Conservation (phyloP, 768 basidiomycete genomes). For the Nidularia pulvinata region DNA sequence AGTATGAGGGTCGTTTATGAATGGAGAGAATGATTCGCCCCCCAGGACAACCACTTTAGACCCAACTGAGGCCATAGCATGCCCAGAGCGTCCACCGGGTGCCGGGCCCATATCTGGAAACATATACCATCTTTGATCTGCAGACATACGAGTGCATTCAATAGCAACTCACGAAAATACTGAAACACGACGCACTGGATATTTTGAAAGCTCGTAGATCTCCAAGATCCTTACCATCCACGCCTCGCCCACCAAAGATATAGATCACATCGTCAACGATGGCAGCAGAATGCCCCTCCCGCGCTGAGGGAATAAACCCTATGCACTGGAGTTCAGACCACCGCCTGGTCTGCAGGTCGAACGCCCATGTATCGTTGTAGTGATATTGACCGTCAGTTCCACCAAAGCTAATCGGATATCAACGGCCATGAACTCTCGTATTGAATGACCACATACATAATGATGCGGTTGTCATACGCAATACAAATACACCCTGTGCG, state of each 20-base stretch:
- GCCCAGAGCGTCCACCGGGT: slow-evolving; percentile 90
- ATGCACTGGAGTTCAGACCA: slow-evolving; percentile 97
- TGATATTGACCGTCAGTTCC: slow-evolving; percentile 99
- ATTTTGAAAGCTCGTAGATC: slow-evolving; percentile 98
- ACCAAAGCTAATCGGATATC: slow-evolving; percentile 62
- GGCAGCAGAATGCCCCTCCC: slow-evolving; percentile 96
- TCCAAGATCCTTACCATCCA: slow-evolving; percentile 94
- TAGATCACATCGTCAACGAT: slow-evolving; percentile 98
- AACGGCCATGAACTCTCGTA: background rate
- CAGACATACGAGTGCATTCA: background rate
- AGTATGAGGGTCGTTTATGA: slow-evolving; percentile 75
- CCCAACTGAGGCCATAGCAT: slow-evolving; percentile 97
- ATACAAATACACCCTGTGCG: slow-evolving; percentile 94
- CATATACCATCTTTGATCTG: slow-evolving; percentile 99
- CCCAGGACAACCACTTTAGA: slow-evolving; percentile 91
- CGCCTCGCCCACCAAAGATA: slow-evolving; percentile 95
- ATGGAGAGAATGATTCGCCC: slow-evolving; percentile 83
- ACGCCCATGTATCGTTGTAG: slow-evolving; percentile 99
- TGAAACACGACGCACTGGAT: slow-evolving; percentile 67
- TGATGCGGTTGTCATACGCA: slow-evolving; percentile 78
- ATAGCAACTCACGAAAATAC: slow-evolving; percentile 4
- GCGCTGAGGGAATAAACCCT: slow-evolving; percentile 92
- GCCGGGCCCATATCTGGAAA: slow-evolving; percentile 99
- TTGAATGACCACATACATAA: slow-evolving; percentile 56
- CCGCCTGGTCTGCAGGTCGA: slow-evolving; percentile 72